phyloP scores from a whole-genome alignment of 768 basidiomycete species.

The Leccinellum luteum region DNA sequence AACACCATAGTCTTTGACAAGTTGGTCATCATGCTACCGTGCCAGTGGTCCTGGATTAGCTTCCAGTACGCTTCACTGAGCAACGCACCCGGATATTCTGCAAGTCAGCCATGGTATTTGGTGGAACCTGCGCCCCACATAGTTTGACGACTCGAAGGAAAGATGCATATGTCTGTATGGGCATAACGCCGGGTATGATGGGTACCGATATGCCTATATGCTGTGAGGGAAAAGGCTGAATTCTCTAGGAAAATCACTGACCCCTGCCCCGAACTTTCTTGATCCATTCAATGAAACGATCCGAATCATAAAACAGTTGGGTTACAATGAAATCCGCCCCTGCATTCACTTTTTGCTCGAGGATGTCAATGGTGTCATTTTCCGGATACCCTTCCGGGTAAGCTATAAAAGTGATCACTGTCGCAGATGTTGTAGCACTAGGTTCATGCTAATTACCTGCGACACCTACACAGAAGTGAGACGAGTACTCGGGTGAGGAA shows the following conservation, averaged over 20 bases:
- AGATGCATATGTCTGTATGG: conserved; percentile 93
- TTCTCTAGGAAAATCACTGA: conserved; percentile 29
- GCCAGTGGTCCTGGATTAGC: not conserved
- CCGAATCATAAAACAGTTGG: conserved; percentile 96
- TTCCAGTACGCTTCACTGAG: not conserved
- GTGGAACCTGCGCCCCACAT: conserved; percentile 77
- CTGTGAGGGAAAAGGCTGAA: conserved; percentile 4
- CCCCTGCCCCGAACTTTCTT: conserved; percentile 69
- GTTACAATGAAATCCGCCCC: conserved; percentile 97
- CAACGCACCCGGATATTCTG: conserved; percentile 70
- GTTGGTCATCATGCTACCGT: conserved; percentile 87
- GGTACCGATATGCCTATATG: conserved; percentile 82
- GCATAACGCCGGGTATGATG: conserved; percentile 95
- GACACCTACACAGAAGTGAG: conserved; percentile 91
- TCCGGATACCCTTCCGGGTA: conserved; percentile 91
- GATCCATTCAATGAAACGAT: conserved; percentile 80
- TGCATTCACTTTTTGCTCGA: conserved; percentile 88
- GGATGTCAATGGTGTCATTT: conserved; percentile 55
- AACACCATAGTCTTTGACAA: conserved; percentile 95
- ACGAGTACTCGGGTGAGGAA: conserved; percentile 68
- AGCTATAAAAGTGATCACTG: conserved; percentile 39
- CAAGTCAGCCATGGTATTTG: conserved; percentile 59
- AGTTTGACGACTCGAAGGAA: conserved; percentile 90
- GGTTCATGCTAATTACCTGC: conserved; percentile 55
- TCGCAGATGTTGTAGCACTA: not conserved